Conservation (phyloP, 129 eudicot genomes). For the Heracleum sosnowskyi region DNA sequence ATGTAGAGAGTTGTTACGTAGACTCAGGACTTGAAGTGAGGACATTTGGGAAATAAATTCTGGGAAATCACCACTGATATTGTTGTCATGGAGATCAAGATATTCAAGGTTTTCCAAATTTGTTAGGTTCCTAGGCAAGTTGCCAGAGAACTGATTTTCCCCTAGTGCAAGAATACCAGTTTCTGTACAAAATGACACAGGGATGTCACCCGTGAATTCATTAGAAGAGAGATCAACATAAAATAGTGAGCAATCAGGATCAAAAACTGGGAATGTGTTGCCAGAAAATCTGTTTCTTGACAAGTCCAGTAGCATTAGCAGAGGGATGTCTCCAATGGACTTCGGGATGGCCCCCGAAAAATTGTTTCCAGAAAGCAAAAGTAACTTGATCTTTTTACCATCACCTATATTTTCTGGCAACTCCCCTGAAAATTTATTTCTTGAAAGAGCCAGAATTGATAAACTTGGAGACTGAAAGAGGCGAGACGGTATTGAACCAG, state of each 20-base stretch:
- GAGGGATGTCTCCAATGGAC: conserved; percentile 35
- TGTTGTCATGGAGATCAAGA: conserved; percentile 60
- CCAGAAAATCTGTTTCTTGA: conserved; percentile 44
- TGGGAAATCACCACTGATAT: conserved; percentile 32
- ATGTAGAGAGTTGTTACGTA: conserved; percentile 36
- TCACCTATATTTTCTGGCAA: conserved; percentile 44
- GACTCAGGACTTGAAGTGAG: conserved; percentile 33
- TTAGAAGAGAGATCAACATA: conserved; percentile 46
- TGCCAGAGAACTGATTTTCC: conserved; percentile 40
- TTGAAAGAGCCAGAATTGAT: conserved; percentile 40
- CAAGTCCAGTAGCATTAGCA: conserved; percentile 42
- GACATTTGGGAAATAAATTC: conserved; percentile 23
- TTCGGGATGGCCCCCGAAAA: conserved; percentile 43
- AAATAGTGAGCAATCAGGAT: conserved; percentile 29
- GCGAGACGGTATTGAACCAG: conserved; percentile 40
- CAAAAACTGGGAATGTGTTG: conserved; percentile 28
- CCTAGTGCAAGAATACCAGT: conserved; percentile 42
- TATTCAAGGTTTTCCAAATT: conserved; percentile 29
- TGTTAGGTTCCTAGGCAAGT: conserved; percentile 36
- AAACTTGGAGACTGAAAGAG: conserved; percentile 35
- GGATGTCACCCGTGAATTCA: conserved; percentile 36
- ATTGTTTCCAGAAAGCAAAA: conserved; percentile 39
- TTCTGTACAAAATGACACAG: conserved; percentile 22
- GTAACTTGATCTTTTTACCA: conserved; percentile 28
- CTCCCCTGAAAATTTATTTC: conserved; percentile 49